A percentile compares a stretch with the other conserved stretches of the same genome.
These are phyloP conservation scores for Suillus discolor DNA, from an alignment of 768 basidiomycete species.

Conservation along the genomic window DNA sequence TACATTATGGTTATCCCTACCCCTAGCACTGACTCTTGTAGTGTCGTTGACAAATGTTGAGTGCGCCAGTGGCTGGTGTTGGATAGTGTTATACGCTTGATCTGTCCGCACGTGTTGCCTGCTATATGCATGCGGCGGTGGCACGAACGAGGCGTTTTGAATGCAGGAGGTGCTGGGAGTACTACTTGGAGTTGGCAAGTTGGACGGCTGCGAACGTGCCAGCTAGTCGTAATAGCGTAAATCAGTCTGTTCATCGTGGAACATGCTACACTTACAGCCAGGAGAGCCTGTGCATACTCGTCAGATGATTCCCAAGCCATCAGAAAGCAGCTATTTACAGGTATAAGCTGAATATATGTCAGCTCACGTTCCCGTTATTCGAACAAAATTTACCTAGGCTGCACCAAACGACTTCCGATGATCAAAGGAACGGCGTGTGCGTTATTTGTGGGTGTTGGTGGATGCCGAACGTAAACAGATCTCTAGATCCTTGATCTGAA, in stretches of 20 bases:
- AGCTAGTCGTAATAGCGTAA: not conserved
- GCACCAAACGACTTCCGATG: not conserved
- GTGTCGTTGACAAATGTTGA: too few relatives aligned
- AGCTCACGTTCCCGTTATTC: too few relatives aligned
- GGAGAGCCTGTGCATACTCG: not conserved
- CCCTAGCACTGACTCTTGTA: too few relatives aligned
- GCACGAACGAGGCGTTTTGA: not conserved
- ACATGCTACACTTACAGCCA: not conserved
- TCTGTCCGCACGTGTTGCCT: too few relatives aligned
- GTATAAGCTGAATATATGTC: too few relatives aligned
- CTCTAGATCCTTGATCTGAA: too few relatives aligned
- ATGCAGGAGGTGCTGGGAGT: too few relatives aligned
- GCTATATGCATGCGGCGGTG: too few relatives aligned
- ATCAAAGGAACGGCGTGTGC: not conserved
- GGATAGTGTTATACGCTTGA: too few relatives aligned
- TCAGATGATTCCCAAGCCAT: not conserved
- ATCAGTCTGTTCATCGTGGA: not conserved
- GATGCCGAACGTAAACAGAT: not conserved
- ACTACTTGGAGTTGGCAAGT: not conserved
- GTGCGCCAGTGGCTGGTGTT: too few relatives aligned
- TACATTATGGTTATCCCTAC: too few relatives aligned
- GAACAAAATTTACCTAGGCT: not conserved
- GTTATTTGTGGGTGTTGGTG: not conserved
- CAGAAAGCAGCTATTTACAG: not conserved
- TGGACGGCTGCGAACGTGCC: too few relatives aligned